Evolutionary conservation across 148 eudicot species (phyloP).

Genomic region (Linanthus parryae): DNA sequence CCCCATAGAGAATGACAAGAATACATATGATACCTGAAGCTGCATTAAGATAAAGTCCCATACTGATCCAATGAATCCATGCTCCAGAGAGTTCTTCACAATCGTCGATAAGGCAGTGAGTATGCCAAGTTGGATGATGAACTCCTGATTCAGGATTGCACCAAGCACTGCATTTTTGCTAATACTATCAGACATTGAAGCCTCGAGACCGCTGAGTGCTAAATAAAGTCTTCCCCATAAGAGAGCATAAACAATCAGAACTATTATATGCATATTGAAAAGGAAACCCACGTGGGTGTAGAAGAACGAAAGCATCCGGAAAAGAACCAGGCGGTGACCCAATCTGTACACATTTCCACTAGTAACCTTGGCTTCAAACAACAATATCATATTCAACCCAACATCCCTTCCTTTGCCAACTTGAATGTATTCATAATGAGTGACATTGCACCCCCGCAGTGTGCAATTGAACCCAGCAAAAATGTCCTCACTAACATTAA

Average conservation of each 20-base stretch:
- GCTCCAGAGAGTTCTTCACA: constrained; percentile 71
- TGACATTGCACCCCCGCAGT: constrained; percentile 75
- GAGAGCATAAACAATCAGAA: constrained; percentile 74
- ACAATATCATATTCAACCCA: constrained; percentile 80
- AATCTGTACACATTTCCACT: constrained; percentile 80
- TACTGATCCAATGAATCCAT: constrained; percentile 63
- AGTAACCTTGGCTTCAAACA: constrained; percentile 86
- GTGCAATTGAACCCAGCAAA: constrained; percentile 94
- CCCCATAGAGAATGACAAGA: constrained; percentile 82
- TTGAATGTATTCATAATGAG: constrained; percentile 83
- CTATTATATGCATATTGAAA: constrained; percentile 70
- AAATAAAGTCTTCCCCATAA: constrained; percentile 79
- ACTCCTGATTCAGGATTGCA: constrained; percentile 72
- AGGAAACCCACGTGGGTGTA: constrained; percentile 83
- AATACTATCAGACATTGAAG: constrained; percentile 25
- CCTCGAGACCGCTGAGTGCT: constrained; percentile 78
- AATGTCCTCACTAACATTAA: constrained; percentile 84
- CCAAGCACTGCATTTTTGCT: constrained; percentile 59
- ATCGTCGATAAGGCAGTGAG: constrained; percentile 85
- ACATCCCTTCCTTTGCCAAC: constrained; percentile 94
- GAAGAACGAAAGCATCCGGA: constrained; percentile 78
- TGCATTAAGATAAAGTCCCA: constrained; percentile 86
- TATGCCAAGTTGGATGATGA: constrained; percentile 68
- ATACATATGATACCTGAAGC: constrained; percentile 71
- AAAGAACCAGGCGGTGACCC: constrained; percentile 82